Evolutionary conservation across 2,329 filamentous ascomycete species (phyloP).

Genomic region (Harringtonia aguacate): DNA sequence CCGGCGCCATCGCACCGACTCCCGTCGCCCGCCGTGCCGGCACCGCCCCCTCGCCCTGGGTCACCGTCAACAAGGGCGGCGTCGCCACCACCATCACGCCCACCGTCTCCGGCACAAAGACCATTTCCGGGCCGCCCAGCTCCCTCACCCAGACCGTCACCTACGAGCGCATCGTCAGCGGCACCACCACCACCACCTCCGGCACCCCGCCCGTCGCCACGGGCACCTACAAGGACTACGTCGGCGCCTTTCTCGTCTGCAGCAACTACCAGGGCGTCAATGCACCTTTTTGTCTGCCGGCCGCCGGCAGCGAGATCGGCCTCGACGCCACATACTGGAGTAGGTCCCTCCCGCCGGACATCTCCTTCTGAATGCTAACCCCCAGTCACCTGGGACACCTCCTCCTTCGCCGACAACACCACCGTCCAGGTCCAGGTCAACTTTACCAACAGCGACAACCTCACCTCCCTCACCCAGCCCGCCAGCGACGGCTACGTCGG

Average conservation of each 20-base stretch:
- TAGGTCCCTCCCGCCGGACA: slow-evolving; percentile 8
- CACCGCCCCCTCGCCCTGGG: slow-evolving; percentile 17
- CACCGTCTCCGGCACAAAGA: slow-evolving; percentile 15
- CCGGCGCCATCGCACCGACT: too few relatives aligned
- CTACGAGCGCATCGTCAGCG: slow-evolving; percentile 18
- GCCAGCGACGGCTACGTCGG: slow-evolving; percentile 19
- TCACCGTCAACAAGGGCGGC: slow-evolving; percentile 20
- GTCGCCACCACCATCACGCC: slow-evolving; percentile 19
- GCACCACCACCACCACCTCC: slow-evolving; percentile 17
- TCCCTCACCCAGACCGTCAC: slow-evolving; percentile 17
- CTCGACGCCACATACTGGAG: slow-evolving; percentile 22
- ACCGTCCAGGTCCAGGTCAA: slow-evolving; percentile 13
- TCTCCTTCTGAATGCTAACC: background rate
- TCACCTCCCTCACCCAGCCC: slow-evolving; percentile 10
- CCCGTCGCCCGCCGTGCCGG: slow-evolving; percentile 2
- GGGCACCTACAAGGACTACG: slow-evolving; percentile 11
- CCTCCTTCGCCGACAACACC: slow-evolving; percentile 14
- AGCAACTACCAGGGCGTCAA: slow-evolving; percentile 14
- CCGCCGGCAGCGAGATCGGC: slow-evolving; percentile 18
- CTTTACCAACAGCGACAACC: slow-evolving; percentile 10
- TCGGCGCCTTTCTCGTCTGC: slow-evolving; percentile 21
- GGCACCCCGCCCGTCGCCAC: slow-evolving; percentile 20
- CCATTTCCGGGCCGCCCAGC: slow-evolving; percentile 18
- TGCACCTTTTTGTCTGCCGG: slow-evolving; percentile 23
- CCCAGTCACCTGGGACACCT: slow-evolving; percentile 22